Conservation (phyloP, 331 rosid species). For the Rhamnella rubrinervis region DNA sequence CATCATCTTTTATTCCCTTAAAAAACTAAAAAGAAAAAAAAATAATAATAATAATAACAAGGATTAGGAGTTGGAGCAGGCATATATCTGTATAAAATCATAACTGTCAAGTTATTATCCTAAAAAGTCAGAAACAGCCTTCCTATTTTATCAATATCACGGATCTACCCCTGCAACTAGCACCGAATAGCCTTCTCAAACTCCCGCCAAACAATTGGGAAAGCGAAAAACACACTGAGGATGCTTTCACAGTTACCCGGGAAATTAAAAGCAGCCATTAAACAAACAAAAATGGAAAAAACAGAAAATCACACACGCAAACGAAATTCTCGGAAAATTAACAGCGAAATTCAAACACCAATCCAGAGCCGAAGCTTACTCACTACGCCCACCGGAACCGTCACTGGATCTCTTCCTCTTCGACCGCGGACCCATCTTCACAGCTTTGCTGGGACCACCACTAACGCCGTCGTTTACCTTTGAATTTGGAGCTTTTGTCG, state of each 20-base stretch:
- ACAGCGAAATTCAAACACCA: background rate
- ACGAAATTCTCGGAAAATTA: background rate
- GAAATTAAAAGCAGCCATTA: background rate
- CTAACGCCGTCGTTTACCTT: background rate
- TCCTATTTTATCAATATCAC: background rate
- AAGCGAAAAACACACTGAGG: too few relatives aligned
- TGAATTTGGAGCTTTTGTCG: too few relatives aligned
- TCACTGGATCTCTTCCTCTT: constrained; percentile 31
- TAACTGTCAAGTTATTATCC: too few relatives aligned
- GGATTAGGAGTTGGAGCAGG: too few relatives aligned
- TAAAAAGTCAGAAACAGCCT: background rate
- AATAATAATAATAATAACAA: too few relatives aligned
- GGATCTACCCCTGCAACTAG: background rate
- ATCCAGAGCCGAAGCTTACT: constrained; percentile 20
- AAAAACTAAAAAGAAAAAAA: too few relatives aligned
- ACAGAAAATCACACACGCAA: background rate
- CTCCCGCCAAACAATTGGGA: too few relatives aligned
- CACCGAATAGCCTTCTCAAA: too few relatives aligned
- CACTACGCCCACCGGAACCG: background rate
- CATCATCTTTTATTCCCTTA: too few relatives aligned
- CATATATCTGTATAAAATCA: too few relatives aligned
- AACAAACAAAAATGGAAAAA: background rate
- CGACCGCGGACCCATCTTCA: background rate
- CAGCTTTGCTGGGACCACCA: background rate
- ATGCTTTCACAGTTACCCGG: too few relatives aligned